Conservation (phyloP, 495 filamentous ascomycete species). For the Lophiotrema nucula region DNA sequence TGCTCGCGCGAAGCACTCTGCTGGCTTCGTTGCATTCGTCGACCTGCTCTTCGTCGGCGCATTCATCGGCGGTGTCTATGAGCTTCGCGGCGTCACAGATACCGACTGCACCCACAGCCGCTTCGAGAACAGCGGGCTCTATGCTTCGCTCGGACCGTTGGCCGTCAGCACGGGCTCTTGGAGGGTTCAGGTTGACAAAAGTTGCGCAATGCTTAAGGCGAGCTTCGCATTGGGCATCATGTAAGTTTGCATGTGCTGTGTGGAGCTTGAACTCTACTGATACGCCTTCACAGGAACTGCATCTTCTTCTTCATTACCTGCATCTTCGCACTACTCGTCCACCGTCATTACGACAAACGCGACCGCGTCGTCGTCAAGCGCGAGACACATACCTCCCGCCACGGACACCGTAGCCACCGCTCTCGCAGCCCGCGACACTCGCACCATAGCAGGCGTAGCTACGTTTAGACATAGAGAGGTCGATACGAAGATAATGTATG, state of each 20-base stretch:
- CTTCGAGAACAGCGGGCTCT: conserved; percentile 50
- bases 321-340: conserved; percentile 43
- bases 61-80: conserved; percentile 76
- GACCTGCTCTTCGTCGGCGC: conserved; percentile 80
- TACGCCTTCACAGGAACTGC: conserved; percentile 49
- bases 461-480: too few relatives aligned
- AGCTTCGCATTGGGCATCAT: conserved; percentile 85
- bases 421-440: conserved; percentile 38
- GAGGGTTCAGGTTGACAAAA: conserved; percentile 61
- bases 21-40: conserved; percentile 71
- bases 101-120: conserved; percentile 58
- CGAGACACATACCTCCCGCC: conserved; percentile 35
- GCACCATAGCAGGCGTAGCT: conserved; percentile 34
- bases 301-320: conserved; percentile 77
- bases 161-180: conserved; percentile 46
- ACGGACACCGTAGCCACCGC: conserved; percentile 31
- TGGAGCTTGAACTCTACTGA: neutral
- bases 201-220: conserved; percentile 86
- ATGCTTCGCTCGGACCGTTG: conserved; percentile 56
- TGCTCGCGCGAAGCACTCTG: conserved; percentile 67
- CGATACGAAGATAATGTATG: too few relatives aligned
- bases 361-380: conserved; percentile 41
- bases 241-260: conserved; percentile 3
- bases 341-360: conserved; percentile 38
- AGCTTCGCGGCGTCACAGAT: conserved; percentile 66